Percentiles rank a stretch among this genome's conserved stretches.
phyloP scores from a whole-genome alignment of 768 basidiomycete genomes.

The Lentinula detonsa region DNA sequence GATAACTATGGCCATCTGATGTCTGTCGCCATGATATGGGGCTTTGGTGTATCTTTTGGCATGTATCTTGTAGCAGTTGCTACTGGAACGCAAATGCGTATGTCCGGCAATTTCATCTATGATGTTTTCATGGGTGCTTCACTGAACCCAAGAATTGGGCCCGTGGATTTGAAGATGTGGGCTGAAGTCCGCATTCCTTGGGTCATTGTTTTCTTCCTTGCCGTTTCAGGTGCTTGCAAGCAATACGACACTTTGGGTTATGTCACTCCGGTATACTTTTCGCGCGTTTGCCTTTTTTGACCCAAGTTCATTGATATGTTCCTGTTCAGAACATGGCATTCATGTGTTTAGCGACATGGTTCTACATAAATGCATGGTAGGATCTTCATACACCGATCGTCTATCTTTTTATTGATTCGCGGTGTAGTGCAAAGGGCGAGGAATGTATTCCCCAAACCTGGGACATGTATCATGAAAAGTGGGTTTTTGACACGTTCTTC shows the following conservation, averaged over 20 bases:
- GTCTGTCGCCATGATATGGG: conserved; percentile 91
- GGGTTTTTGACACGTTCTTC: conserved; percentile 15
- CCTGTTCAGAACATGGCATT: conserved; percentile 82
- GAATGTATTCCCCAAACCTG: conserved; percentile 96
- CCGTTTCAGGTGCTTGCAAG: conserved; percentile 90
- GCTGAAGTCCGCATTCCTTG: conserved; percentile 95
- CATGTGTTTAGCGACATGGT: conserved; percentile 91
- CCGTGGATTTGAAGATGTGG: conserved; percentile 98
- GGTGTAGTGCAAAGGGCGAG: conserved; percentile 76
- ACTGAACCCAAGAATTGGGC: conserved; percentile 89
- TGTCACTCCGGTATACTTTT: conserved; percentile 74
- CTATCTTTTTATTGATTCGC: conserved; percentile 1
- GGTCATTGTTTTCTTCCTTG: conserved; percentile 91
- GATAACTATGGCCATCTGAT: conserved; percentile 95
- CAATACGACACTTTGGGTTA: conserved; percentile 92
- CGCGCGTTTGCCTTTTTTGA: background rate
- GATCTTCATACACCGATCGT: conserved; percentile 10
- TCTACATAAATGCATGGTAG: conserved; percentile 96
- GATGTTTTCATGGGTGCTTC: conserved; percentile 96
- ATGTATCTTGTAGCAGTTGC: conserved; percentile 76
- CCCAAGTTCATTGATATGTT: background rate
- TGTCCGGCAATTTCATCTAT: conserved; percentile 94
- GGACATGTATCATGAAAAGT: conserved; percentile 99
- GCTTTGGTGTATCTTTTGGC: conserved; percentile 74
- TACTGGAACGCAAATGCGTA: conserved; percentile 78